Base-by-base conservation (phyloP, 192 early-diverging fungal genomes). In the Haplosporangium gracile region DNA sequence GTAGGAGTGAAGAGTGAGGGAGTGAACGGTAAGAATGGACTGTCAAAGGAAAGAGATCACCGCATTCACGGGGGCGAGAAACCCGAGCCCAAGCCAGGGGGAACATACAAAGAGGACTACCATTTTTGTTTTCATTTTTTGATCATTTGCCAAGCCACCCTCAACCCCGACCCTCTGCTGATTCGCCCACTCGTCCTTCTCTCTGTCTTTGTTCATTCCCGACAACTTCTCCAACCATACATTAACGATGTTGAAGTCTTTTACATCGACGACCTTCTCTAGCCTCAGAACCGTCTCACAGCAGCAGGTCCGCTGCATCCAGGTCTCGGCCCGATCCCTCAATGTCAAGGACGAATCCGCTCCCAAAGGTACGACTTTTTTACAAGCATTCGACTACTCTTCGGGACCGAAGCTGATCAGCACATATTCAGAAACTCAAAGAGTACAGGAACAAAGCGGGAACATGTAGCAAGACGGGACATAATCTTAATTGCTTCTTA, bases 271-370 rank as follows among this genome's bases (percentile, higher is more conserved):
- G 45, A 63, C 82, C 72, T 70, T 78, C 26, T 68, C 76, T 42
- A 77, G 75, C 76, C 4, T 81, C 42, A 86, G 72, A 77, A 72
- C 70, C 26, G 51, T 51, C 11, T 76, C 68, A 43, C 55, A 26
- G 63, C 72, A 55, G 65, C 84, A 86, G 43, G 36, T 68, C 10
- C 84, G 84, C 32, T 81, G 65, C 77, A 88, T 88, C 78, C 82
- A 79, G 36, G 82, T 88, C 68, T 88, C 82, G n/a, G 78, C 77
- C 36, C 81, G 87, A 43, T 43, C 74, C 32, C 20, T 83, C 49
- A 86, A 78, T 39, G 75, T 75, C 29, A 80, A 81, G 76, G 79
- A 81, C 26, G 75, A 76, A 4, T 72, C 84, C 20, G 36, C 69
- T 51, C 70, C 83, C 43, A 85, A 85, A 78, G 83, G 83, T 85